Evolutionary conservation across 805 yeast species (phyloP).

Genomic region (Yamadazyma tumulicola): DNA sequence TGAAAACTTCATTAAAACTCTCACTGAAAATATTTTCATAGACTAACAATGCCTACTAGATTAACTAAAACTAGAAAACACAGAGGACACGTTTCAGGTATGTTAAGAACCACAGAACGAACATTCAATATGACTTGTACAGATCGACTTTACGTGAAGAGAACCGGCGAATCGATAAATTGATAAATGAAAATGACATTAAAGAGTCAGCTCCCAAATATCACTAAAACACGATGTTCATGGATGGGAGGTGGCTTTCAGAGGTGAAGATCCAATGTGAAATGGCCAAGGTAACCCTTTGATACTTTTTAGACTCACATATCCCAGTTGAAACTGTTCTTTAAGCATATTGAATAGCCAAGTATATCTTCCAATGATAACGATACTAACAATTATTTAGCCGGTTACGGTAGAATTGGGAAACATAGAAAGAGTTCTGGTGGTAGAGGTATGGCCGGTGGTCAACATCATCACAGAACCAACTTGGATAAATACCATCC

Average conservation of each 20-base stretch:
- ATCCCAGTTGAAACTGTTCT: no score
- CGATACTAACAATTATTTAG: conserved; percentile 48
- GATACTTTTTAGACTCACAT: no score
- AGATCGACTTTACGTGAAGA: no score
- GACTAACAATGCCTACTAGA: conserved; percentile 92
- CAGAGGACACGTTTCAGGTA: conserved; percentile 99
- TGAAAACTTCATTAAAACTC: conserved; percentile 5
- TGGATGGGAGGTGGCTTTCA: background rate
- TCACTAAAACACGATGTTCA: no score
- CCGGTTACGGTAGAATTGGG: conserved; percentile 99
- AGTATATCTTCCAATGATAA: no score
- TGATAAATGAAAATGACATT: no score
- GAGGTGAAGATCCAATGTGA: no score
- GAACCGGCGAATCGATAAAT: no score
- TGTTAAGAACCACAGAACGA: conserved; percentile 37
- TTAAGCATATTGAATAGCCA: no score
- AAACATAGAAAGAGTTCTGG: conserved; percentile 99
- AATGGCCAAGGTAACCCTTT: no score
- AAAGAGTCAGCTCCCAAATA: no score
- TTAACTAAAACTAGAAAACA: conserved; percentile 99
- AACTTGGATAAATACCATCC: conserved; percentile 99
- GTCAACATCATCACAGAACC: conserved; percentile 99
- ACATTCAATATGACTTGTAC: no score
- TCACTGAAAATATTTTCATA: conserved; percentile 6
- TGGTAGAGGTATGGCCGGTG: conserved; percentile 99